Evolutionary conservation across 2,329 filamentous ascomycete species (phyloP), one percentile per base, ranked within the genome.

Genomic region (Xylaria sp.): DNA sequence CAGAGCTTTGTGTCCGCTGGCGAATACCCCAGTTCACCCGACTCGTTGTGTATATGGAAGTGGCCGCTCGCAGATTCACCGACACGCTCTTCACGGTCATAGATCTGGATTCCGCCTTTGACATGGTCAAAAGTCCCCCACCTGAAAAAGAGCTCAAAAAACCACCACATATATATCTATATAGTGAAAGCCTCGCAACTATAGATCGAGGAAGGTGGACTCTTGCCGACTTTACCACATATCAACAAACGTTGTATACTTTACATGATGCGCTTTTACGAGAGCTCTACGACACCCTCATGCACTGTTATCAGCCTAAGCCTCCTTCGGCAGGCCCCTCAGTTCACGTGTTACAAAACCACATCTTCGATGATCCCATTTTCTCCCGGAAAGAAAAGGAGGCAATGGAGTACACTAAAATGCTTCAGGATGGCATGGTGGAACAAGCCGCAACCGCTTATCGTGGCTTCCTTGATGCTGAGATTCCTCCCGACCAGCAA

Each of bases 261-360:
- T 78, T 98, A 38, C 88, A 98, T 71, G 93, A 97, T 70, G 87
- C 89, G 9, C 80, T 98, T 25, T 81, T 97, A 47, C 87, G 93
- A 55, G 94, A 98, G 71, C 83, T 99, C 17, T 97, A 92, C 75
- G 89, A 93, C 66, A 82, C 90, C n/a, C 85, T 97, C 75, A 89
- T 94, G 79, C 88, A 90, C 68, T 94, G 92, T 69, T 99, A 94
- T 76, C 93, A 97, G 65, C 78, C 84, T n/a, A 97, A 97, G 71
- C 88, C 92, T 10, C 92, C 92, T 4, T 87, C 89, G 38, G 87
- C 96, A 21, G 92, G 89, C 4, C 87, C 88, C 13, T 85, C 96
- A 29, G 88, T 98, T 83, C 89, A 88, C 68, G 76, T 97, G 33
- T 79, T 99, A 37, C 88, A 93, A 61, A 88, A 87, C 54, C 93